Percentiles rank a stretch among this genome's conserved stretches.
Conservation (phyloP, 2,329 filamentous ascomycete genomes). For the Achaetomium macrosporum region DNA sequence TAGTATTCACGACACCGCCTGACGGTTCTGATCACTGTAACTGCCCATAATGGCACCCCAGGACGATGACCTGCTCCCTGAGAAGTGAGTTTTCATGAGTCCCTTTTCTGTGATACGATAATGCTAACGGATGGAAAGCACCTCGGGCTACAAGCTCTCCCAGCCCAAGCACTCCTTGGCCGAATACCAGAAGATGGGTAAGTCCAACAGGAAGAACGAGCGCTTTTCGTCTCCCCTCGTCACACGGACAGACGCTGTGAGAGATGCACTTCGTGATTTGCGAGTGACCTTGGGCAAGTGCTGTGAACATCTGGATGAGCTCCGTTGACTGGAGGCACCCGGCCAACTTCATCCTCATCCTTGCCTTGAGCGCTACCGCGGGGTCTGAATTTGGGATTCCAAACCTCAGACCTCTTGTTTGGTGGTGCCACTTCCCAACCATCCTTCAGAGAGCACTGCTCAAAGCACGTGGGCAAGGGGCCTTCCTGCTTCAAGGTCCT, state of each 20-base stretch:
- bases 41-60: slow-evolving; percentile 57
- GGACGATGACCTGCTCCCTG: slow-evolving; percentile 77
- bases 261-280: background rate
- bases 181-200: slow-evolving; percentile 91
- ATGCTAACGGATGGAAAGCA: slow-evolving; percentile 33
- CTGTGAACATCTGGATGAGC: background rate
- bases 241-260: background rate
- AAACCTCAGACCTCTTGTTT: background rate
- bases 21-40: background rate
- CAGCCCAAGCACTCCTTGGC: slow-evolving; percentile 95
- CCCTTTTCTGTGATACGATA: too few relatives aligned
- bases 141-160: slow-evolving; percentile 94
- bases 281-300: slow-evolving; percentile 6
- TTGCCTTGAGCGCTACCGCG: too few relatives aligned
- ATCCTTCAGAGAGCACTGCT: background rate
- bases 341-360: background rate
- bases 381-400: background rate
- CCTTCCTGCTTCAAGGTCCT: background rate
- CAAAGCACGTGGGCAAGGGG: background rate
- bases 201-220: slow-evolving; percentile 31
- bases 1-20: background rate
- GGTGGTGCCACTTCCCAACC: background rate
- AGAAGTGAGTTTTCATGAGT: slow-evolving; percentile 40
- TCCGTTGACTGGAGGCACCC: background rate
- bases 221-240: background rate